Evolutionary conservation across 2,329 filamentous ascomycete species (phyloP).

Genomic region (Aspergillus costaricaensis): DNA sequence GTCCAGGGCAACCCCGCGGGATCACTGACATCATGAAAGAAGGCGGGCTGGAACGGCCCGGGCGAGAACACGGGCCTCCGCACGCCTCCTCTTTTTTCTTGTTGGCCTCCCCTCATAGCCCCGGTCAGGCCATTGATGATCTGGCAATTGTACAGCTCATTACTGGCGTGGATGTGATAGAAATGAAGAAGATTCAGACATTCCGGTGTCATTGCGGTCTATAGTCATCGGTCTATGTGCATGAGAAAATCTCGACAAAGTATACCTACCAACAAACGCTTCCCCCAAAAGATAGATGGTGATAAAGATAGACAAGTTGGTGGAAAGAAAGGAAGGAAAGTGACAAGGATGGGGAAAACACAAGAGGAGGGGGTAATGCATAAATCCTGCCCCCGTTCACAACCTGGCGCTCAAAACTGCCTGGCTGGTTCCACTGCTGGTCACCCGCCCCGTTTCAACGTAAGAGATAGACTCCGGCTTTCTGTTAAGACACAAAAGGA

Average conservation of each 20-base stretch:
- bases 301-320: not conserved
- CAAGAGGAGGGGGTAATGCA: conserved; percentile 2
- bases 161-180: not conserved
- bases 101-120: not conserved
- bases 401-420: conserved; percentile 20
- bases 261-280: conserved; percentile 5
- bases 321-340: not conserved
- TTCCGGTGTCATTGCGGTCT: conserved; percentile 13
- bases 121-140: not conserved
- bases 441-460: conserved; percentile 13
- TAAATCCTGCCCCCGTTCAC: conserved; percentile 13
- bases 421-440: conserved; percentile 16
- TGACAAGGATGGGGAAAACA: conserved; percentile 8
- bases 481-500: conserved; percentile 20
- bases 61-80: conserved; percentile 8
- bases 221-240: conserved; percentile 18
- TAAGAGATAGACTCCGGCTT: conserved; percentile 19
- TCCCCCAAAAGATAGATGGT: conserved; percentile 6
- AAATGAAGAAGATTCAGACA: not conserved
- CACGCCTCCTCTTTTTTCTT: conserved; percentile 1
- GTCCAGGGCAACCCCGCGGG: conserved; percentile 20
- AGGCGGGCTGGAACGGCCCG: conserved; percentile 7
- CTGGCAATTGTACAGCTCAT: not conserved
- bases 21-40: conserved; percentile 24
- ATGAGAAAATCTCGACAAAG: conserved; percentile 13